Conservation (phyloP, 257 asterid species). For the Scutellaria barbata region DNA sequence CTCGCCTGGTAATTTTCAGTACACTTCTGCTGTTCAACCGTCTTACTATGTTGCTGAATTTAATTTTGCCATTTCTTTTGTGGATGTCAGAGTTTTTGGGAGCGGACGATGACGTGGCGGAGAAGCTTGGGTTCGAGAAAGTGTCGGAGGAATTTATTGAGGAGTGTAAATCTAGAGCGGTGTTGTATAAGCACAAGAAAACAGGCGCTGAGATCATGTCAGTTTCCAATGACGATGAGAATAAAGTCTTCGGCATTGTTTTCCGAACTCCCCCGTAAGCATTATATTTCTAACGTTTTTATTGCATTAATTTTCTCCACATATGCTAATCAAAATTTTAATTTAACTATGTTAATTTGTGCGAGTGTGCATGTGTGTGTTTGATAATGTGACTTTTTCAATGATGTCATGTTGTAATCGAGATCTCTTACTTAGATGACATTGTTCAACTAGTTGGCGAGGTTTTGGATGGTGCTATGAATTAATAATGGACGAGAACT, state of each 20-base stretch:
- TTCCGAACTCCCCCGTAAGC: conserved; percentile 97
- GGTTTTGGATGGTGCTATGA: not conserved
- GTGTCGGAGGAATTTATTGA: conserved; percentile 87
- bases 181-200: conserved; percentile 91
- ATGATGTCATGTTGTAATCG: conserved; percentile 2
- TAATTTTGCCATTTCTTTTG: not conserved
- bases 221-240: conserved; percentile 91
- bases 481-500: not conserved
- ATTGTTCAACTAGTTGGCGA: not conserved
- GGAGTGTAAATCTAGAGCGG: conserved; percentile 93
- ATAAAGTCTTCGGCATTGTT: conserved; percentile 93
- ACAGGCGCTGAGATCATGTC: conserved; percentile 98
- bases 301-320: not conserved
- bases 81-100: conserved; percentile 53
- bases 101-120: conserved; percentile 79
- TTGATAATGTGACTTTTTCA: not conserved
- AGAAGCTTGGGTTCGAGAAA: conserved; percentile 88
- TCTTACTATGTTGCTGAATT: not conserved
- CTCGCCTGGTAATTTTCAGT: conserved; percentile 42
- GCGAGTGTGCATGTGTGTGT: not conserved
- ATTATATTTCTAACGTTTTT: not conserved
- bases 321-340: not conserved
- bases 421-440: conserved; percentile 10
- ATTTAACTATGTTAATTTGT: not conserved
- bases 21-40: conserved; percentile 14